phyloP scores from a whole-genome alignment of 164 flowering plant species.

The Kalanchoe fedtschenkoi region DNA sequence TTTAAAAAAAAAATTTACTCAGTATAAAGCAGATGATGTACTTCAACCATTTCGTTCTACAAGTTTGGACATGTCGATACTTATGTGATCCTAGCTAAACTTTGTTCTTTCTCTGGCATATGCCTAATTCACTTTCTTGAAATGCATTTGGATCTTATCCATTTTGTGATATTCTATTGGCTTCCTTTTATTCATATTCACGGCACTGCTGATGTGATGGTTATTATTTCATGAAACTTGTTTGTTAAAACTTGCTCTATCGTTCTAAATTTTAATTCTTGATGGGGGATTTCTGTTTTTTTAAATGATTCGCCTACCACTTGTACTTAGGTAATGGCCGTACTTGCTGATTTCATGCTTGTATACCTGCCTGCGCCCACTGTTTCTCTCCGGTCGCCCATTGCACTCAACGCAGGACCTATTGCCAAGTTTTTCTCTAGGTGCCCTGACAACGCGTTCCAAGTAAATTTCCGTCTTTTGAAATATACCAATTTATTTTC shows the following conservation, averaged over 20 bases:
- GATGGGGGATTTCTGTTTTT: not conserved
- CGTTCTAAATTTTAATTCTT: not conserved
- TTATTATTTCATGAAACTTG: too few species aligned
- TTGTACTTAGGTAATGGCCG: conserved; percentile 66
- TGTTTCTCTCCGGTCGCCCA: conserved; percentile 76
- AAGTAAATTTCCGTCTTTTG: conserved; percentile 32
- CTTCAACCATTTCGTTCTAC: conserved; percentile 9
- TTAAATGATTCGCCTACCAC: not conserved
- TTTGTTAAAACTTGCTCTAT: not conserved
- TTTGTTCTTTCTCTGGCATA: not conserved
- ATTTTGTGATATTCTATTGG: not conserved
- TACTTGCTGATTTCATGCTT: conserved; percentile 99
- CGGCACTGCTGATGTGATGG: too few species aligned
- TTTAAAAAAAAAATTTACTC: too few species aligned
- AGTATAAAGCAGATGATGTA: not conserved
- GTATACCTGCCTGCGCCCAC: conserved; percentile 99
- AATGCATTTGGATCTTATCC: not conserved
- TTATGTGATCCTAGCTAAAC: too few species aligned
- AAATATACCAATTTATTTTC: not conserved
- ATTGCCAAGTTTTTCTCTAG: conserved; percentile 70
- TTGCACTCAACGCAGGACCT: conserved; percentile 61
- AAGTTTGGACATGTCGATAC: not conserved
- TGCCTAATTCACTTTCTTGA: not conserved
- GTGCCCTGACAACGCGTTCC: conserved; percentile 97
- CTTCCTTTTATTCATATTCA: not conserved